phyloP scores from a whole-genome alignment of 1,284 basidiomycete species.

The Puccinia novopanici region DNA sequence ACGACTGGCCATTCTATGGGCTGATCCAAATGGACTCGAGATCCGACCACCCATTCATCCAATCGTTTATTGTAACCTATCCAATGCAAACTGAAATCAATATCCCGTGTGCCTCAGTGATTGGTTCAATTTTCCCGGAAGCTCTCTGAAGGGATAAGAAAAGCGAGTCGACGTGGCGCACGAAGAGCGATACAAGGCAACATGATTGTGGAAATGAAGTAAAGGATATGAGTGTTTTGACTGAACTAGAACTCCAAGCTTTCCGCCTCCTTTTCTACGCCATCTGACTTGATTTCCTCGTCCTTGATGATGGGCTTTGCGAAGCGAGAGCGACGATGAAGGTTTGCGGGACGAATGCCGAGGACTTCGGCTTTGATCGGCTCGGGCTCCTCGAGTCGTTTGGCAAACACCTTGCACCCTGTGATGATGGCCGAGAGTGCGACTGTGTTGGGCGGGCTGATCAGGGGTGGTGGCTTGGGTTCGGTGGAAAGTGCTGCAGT shows the following conservation, averaged over 20 bases:
- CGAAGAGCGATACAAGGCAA: not conserved
- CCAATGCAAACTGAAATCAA: constrained; percentile 51
- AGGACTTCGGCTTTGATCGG: constrained; percentile 90
- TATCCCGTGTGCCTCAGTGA: constrained; percentile 23
- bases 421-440: constrained; percentile 65
- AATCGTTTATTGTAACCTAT: constrained; percentile 65
- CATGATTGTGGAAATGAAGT: not conserved
- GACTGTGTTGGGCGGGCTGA: constrained; percentile 56
- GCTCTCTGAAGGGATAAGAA: not conserved
- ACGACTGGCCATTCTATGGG: constrained; percentile 86
- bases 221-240: not conserved
- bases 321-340: constrained; percentile 36
- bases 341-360: constrained; percentile 75
- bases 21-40: constrained; percentile 76
- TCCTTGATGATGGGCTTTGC: constrained; percentile 63
- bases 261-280: constrained; percentile 44
- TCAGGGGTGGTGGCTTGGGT: constrained; percentile 53
- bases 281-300: constrained; percentile 62
- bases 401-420: constrained; percentile 89
- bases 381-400: constrained; percentile 74
- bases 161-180: not conserved
- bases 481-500: constrained; percentile 22
- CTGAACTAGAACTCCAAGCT: constrained; percentile 49
- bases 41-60: constrained; percentile 95
- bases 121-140: not conserved